Evolutionary conservation across 75 land plant species (phyloP), one percentile per base, ranked within the genome.

Genomic region (Picea sitchensis): DNA sequence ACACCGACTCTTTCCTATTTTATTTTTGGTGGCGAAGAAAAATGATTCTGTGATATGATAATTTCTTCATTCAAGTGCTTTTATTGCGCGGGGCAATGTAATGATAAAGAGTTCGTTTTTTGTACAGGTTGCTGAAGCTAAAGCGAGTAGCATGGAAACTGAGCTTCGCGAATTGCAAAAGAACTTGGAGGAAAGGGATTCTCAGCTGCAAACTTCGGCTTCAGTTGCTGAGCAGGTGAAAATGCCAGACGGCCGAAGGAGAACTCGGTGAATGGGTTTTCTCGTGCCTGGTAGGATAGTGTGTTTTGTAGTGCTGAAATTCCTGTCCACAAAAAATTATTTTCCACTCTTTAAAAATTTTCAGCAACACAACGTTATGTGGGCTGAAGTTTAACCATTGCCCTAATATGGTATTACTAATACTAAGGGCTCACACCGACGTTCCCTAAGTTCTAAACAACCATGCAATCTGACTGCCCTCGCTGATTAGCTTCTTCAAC

Each of bases 121-220:
- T 7, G 62, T 54, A 14, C 21, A 92, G 92, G 86, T 79, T 63
- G 94, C 86, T 20, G 94, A 92, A 78, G 74, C 79, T 11, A 90
- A 82, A 78, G 89, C 83, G 12, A 88, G 76, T 83, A 64, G 14
- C 59, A 80, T 92, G 90, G 92, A 86, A 32, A 78, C 79, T 56
- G 85, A 90, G 73, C 68, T 92, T n/a, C 21, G 54, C 0, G 59
- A 32, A 47, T 79, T 92, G 83, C 90, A 87, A 58, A 82, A 65
- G 67, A 83, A 69, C 34, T 80, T 90, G 75, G 86, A 88, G 26
- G 91, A 87, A 78, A 88, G 77, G 76, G 80, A 83, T 76, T 79
- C 63, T 6, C 82, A 83, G 41, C 31, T 86, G 44, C 64, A 83
- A 61, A 83, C 84, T 58, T 84, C 91, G 18, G 65, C 82, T 38